These are phyloP conservation scores for Nicotiana obtusifolia DNA, from an alignment of 257 asterid species.

Conservation along the genomic window DNA sequence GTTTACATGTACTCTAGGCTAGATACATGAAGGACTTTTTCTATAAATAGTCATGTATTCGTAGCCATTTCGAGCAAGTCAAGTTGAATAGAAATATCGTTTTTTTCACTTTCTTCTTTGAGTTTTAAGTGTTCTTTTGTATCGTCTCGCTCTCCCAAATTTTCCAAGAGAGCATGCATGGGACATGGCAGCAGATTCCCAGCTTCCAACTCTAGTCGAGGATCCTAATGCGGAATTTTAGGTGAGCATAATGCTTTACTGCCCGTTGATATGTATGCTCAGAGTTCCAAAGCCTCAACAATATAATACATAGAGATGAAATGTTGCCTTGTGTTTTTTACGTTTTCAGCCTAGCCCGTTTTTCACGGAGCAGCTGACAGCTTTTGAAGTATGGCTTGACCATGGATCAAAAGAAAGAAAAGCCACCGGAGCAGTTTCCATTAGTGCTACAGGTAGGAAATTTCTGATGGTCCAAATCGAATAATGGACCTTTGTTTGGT, in stretches of 20 bases:
- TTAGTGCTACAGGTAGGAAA: conserved; percentile 89
- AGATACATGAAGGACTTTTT: too few relatives aligned
- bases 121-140: too few relatives aligned
- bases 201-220: conserved; percentile 81
- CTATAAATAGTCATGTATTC: too few relatives aligned
- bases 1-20: too few relatives aligned
- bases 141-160: too few relatives aligned
- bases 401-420: conserved; percentile 94
- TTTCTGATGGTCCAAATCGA: conserved; percentile 8
- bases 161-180: conserved; percentile 99
- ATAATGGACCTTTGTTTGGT: conserved; percentile 1
- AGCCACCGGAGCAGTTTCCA: conserved; percentile 93
- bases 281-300: neutral
- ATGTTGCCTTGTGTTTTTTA: neutral
- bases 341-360: conserved; percentile 85
- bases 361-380: conserved; percentile 71
- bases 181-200: conserved; percentile 99
- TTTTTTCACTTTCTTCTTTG: too few relatives aligned
- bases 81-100: too few relatives aligned
- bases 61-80: too few relatives aligned
- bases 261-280: neutral
- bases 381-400: conserved; percentile 99
- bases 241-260: conserved; percentile 31
- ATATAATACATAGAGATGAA: neutral
- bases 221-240: conserved; percentile 94